These are phyloP conservation scores for Microascus cirrosus DNA, from an alignment of 2,329 filamentous ascomycete species.

Conservation along the genomic window DNA sequence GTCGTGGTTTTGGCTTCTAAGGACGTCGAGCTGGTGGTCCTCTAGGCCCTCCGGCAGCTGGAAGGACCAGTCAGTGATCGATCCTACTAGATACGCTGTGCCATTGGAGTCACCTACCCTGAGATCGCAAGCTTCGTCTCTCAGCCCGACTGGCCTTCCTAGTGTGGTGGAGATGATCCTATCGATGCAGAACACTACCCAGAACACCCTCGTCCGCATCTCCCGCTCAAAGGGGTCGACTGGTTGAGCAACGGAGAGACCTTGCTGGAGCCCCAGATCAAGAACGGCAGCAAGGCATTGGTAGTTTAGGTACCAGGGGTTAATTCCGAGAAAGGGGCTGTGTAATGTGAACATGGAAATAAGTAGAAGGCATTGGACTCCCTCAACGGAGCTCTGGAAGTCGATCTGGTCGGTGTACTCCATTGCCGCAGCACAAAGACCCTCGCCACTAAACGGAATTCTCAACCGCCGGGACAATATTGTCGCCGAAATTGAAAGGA, in stretches of 20 bases:
- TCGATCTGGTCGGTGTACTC: slow-evolving; percentile 32
- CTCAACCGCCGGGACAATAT: slow-evolving; percentile 30
- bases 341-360: slow-evolving; percentile 38
- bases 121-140: slow-evolving; percentile 43
- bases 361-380: slow-evolving; percentile 34
- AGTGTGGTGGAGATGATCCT: slow-evolving; percentile 41
- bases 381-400: slow-evolving; percentile 34
- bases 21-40: too few species aligned
- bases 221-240: slow-evolving; percentile 38
- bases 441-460: slow-evolving; percentile 31
- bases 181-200: slow-evolving; percentile 40
- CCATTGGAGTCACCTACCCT: slow-evolving; percentile 21
- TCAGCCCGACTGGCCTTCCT: slow-evolving; percentile 41
- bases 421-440: slow-evolving; percentile 36
- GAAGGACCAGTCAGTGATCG: too few species aligned
- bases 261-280: slow-evolving; percentile 38
- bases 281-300: slow-evolving; percentile 39
- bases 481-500: too few species aligned
- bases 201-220: slow-evolving; percentile 43
- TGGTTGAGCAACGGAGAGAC: slow-evolving; percentile 27
- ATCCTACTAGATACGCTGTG: too few species aligned
- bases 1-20: too few species aligned
- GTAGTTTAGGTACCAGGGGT: slow-evolving; percentile 44
- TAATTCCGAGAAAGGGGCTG: slow-evolving; percentile 33
- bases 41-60: too few species aligned